A percentile compares a stretch with the other conserved stretches of the same genome.
phyloP scores from a whole-genome alignment of 805 yeast species.

The Candida ficus region DNA sequence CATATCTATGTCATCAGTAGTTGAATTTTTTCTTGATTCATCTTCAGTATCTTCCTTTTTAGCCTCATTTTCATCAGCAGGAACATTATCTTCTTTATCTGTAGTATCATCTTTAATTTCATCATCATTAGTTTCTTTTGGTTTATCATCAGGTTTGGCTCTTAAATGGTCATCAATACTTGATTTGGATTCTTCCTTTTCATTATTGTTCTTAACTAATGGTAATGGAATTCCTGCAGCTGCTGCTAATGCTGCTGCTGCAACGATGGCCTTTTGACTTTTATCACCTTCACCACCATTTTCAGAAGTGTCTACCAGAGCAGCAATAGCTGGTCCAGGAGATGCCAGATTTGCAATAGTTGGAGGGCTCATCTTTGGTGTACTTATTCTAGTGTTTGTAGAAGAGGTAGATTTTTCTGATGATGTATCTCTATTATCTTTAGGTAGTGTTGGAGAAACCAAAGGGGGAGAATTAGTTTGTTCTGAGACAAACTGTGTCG shows the following conservation, averaged over 20 bases:
- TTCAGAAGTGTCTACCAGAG: slow-evolving; percentile 24
- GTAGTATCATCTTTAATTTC: slow-evolving; percentile 1
- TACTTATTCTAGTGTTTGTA: slow-evolving; percentile 7
- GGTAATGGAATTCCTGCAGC: slow-evolving; percentile 78
- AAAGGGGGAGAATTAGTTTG: slow-evolving; percentile 23
- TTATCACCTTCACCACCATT: slow-evolving; percentile 14
- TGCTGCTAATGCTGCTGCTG: slow-evolving; percentile 78
- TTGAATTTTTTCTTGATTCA: background rate
- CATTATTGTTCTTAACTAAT: slow-evolving; percentile 17
- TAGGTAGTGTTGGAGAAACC: slow-evolving; percentile 1
- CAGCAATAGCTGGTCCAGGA: slow-evolving; percentile 46
- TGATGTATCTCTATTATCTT: background rate
- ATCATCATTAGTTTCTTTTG: background rate
- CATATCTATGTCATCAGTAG: slow-evolving; percentile 5
- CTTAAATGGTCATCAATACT: slow-evolving; percentile 15
- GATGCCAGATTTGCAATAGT: slow-evolving; percentile 29
- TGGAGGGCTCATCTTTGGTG: slow-evolving; percentile 15
- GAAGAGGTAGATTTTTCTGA: slow-evolving; percentile 3
- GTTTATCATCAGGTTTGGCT: background rate
- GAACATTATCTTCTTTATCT: background rate
- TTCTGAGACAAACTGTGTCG: background rate
- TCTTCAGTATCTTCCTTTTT: background rate
- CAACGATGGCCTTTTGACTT: slow-evolving; percentile 57
- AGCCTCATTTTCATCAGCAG: background rate
- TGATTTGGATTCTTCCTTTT: background rate